Evolutionary conservation across 225 moss, liverwort and hornwort species (phyloP), one percentile per base, ranked within the genome.

Genomic region (Pseudisothecium myosuroides): DNA sequence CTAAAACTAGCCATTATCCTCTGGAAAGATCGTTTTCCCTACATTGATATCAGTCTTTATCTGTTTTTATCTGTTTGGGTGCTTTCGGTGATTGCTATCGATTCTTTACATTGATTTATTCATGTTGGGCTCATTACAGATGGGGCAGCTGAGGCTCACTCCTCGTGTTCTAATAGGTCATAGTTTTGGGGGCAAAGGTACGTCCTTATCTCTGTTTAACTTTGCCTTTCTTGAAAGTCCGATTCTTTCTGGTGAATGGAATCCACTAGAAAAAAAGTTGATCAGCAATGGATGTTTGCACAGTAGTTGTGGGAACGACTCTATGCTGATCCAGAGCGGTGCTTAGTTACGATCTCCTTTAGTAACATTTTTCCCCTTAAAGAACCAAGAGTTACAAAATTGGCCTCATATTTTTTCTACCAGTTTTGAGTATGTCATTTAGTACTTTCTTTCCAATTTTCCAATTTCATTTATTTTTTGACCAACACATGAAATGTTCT

Each of bases 111-210:
- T 75, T 59, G 43, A 72, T 65, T 37, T 82, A 18, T 72, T 83
- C 21, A 60, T 86, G 82, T 83, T 85, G 85, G 85, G n/a, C 50
- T 91, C 63, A 39, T 64, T 85, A 55, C 91, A 96, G 97, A 96
- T 97, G 88, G 98, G 96, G 68, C 96, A 98, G 82, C 80, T 98
- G 79, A 96, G 93, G 83, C 90, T 98, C 76, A 96, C 97, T 81
- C 98, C 98, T 76, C 96, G 98, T 76, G 91, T 98, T 68, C 91
- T 98, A 43, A 95, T 98, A 87, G 98, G 98, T 73, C 98, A 98
- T 88, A 98, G 97, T 85, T 98, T 98, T 90, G 98, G 98, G 8
- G 98, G 98, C 47, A 98, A 98, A 95, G 97, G 97, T 98, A 77
- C 36, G 87, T 31, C 67, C 63, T 85, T 65, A 67, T 86, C 50